These are phyloP conservation scores for Suillus spraguei DNA, from an alignment of 768 basidiomycete genomes.

Conservation along the genomic window DNA sequence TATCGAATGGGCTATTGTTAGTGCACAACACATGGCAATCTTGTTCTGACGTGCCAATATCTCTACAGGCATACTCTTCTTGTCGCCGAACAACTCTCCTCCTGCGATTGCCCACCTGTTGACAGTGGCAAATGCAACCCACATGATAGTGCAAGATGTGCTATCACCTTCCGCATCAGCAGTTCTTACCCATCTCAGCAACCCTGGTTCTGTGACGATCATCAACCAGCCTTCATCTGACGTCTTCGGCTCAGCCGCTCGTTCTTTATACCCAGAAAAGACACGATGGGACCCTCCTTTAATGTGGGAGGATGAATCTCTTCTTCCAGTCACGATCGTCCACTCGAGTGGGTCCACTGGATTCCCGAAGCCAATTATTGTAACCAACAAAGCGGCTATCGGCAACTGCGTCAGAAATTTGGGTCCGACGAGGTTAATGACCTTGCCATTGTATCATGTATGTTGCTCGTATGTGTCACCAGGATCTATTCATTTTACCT, in stretches of 20 bases:
- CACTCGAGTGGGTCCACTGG: constrained; percentile 44
- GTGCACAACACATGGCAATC: constrained; percentile 6
- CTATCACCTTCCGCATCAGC: constrained; percentile 18
- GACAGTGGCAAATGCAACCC: constrained; percentile 22
- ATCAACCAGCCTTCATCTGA: constrained; percentile 25
- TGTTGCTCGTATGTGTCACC: not conserved
- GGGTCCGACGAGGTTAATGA: constrained; percentile 22
- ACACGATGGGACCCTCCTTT: constrained; percentile 23
- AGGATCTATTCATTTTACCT: not conserved
- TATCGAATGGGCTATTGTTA: constrained; percentile 36
- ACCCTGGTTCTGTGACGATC: constrained; percentile 24
- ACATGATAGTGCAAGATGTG: constrained; percentile 25
- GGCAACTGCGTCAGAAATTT: constrained; percentile 38
- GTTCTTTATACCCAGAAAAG: constrained; percentile 23
- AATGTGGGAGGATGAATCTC: constrained; percentile 23
- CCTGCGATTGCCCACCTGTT: constrained; percentile 49
- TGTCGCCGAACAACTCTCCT: constrained; percentile 48
- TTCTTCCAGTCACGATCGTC: constrained; percentile 24
- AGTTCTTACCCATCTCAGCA: constrained; percentile 20
- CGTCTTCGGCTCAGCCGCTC: constrained; percentile 20
- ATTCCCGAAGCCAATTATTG: constrained; percentile 46
- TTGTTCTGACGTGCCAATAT: not conserved
- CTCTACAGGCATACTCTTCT: constrained; percentile 32
- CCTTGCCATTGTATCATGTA: constrained; percentile 38
- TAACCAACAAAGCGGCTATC: constrained; percentile 39